Conservation (phyloP, 495 filamentous ascomycete genomes). For the Evansstolkia leycettana region DNA sequence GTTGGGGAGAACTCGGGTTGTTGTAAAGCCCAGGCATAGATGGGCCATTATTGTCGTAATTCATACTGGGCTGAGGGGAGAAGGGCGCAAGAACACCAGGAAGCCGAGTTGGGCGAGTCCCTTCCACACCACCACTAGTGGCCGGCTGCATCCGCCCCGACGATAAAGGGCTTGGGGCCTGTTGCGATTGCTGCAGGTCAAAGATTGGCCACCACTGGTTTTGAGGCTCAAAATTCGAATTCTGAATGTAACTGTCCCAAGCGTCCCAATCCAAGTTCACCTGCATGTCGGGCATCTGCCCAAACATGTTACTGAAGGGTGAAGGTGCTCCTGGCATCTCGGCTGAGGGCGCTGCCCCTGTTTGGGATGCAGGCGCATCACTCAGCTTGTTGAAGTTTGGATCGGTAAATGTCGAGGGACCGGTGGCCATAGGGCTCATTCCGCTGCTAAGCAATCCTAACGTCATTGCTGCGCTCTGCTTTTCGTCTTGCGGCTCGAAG, state of each 20-base stretch:
- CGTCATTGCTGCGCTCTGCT: slow-evolving; percentile 64
- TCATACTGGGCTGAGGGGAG: background rate
- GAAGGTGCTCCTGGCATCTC: slow-evolving; percentile 32
- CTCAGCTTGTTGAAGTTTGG: slow-evolving; percentile 20
- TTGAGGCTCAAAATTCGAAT: slow-evolving; percentile 30
- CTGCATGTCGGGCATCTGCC: slow-evolving; percentile 49
- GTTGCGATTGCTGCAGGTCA: slow-evolving; percentile 11
- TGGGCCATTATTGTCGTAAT: background rate
- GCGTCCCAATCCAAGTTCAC: slow-evolving; percentile 62
- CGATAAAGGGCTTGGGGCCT: slow-evolving; percentile 6
- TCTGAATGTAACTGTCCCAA: slow-evolving; percentile 45
- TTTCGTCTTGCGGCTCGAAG: slow-evolving; percentile 31
- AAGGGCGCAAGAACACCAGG: slow-evolving; percentile 8
- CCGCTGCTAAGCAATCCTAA: slow-evolving; percentile 67
- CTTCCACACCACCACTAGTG: slow-evolving; percentile 6
- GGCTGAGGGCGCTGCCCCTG: slow-evolving; percentile 22
- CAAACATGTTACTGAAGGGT: slow-evolving; percentile 43
- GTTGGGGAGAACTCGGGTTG: background rate
- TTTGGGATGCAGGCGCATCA: slow-evolving; percentile 19
- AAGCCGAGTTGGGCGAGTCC: slow-evolving; percentile 6
- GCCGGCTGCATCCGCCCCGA: slow-evolving; percentile 5
- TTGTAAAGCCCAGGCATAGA: background rate
- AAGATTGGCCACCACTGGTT: slow-evolving; percentile 36
- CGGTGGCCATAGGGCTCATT: slow-evolving; percentile 46
- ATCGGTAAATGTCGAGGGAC: slow-evolving; percentile 20